Base-by-base conservation (phyloP, 352 stramenopile species). In the Globisporangium alternatum region DNA sequence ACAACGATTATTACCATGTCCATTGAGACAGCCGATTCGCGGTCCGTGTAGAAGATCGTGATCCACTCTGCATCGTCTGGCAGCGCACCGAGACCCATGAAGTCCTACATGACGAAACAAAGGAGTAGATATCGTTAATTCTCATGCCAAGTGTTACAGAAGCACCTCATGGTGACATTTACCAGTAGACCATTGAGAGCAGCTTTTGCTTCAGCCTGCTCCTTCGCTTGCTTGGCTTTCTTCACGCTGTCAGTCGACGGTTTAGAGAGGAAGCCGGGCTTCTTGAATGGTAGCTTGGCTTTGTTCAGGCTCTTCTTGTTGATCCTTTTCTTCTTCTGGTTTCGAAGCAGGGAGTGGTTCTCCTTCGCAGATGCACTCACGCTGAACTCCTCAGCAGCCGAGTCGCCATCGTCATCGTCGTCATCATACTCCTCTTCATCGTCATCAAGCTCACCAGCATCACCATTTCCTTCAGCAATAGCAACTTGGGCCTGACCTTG, bases 31-130 rank as follows among this genome's bases (percentile, higher is more conserved):
- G 67, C 85, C 1, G 77, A 80, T 58, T 91, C 82, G 5, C 85
- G 79, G 48, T 93, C 86, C 0, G 78, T 89, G 64, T 89, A 94
- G 55, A 89, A 77, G 44, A 95, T 88, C 4, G 78, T 75, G 28
- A 93, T 77, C 82, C 82, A 93, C 44, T 90, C 82, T 0, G 81
- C 84, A 35, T 91, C 82, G 12, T 93, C 85, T 0, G 80, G 79
- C 0, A 96, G 70, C 19, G 83, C 75, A 5, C 90, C 88, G 43
- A 95, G 78, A 1, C 85, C 82, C 45, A 93, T 65, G 25, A 93
- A 90, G 51, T 91, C 81, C 78, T 88, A 33, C 12, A 60, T 1
- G 10, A 58, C 12, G 28, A 3, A 6, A 39, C 2, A 41, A 52
- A 45, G 5, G 39, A n/a, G 13, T 45, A 19, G 4, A 45, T 5